Conservation (phyloP, 73 alveolate species). For the Diophrys sp. region DNA sequence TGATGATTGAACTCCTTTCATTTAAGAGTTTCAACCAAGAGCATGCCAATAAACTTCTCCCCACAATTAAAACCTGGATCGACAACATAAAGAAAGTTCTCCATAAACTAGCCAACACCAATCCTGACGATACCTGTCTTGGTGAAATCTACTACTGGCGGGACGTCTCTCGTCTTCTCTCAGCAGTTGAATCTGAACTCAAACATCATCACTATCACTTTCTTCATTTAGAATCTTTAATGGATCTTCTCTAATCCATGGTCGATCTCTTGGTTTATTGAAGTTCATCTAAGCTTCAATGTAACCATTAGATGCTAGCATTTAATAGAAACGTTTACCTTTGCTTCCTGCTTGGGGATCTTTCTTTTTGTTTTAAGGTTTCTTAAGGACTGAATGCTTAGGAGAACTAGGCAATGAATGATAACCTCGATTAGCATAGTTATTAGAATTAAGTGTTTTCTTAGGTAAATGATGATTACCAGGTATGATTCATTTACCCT, state of each 20-base stretch:
- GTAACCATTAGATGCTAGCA: background rate
- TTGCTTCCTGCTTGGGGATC: no score
- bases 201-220: background rate
- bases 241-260: background rate
- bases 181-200: background rate
- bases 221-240: background rate
- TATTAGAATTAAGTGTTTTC: background rate
- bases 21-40: no score
- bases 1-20: no score
- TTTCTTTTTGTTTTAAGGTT: no score
- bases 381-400: background rate
- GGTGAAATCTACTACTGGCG: background rate
- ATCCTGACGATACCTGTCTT: background rate
- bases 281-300: background rate
- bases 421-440: background rate
- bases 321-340: background rate
- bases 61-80: no score
- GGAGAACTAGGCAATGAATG: no score
- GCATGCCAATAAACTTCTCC: no score
- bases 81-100: background rate
- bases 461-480: no score
- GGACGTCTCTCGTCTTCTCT: background rate
- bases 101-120: background rate
- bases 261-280: background rate
- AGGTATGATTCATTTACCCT: no score